Evolutionary conservation across 305 asterid species (phyloP), one percentile per base, ranked within the genome.

Genomic region (Solanum hybrid): DNA sequence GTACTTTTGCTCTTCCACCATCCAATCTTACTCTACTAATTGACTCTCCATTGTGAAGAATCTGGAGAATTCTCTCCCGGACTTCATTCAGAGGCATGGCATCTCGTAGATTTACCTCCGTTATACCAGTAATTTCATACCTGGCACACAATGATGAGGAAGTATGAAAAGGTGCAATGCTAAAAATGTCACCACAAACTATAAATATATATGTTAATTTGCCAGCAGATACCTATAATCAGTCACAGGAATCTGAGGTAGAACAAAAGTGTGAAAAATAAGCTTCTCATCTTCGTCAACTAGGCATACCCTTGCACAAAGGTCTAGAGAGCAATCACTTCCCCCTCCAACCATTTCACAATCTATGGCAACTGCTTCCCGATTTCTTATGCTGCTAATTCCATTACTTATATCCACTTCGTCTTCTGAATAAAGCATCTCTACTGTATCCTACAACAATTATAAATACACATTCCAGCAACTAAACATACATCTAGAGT

Each of bases 311-410:
- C 93, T 91, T 22, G 91, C 95, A 89, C 95, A 92, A 57, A 91
- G 90, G 92, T 94, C 96, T 71, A 92, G 95, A 16, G 95, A 86
- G 37, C 92, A 95, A 89, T 93, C 94, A 91, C 94, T 93, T 81
- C 95, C 96, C 87, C 95, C 94, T 11, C 95, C 95, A 88, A 93
- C 94, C 94, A 91, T 93, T 92, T 89, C 94, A 91, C 96, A 94
- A 69, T 91, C 94, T n/a, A 93, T 71, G 77, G 95, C 92, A 92
- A 93, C 85, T 85, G 94, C 94, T 91, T 92, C 92, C 33, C 35
- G 82, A 82, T 78, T 89, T 78, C 89, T 88, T 69, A 75, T 85
- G 24, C 10, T 35, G 9, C 39, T 89, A 89, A 89, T 67, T 87
- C 57, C 93, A 26, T 79, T 16, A 74, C 64, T 86, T 36, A 24